Conservation (phyloP, 306 rosid species). For the Quercus rubra region DNA sequence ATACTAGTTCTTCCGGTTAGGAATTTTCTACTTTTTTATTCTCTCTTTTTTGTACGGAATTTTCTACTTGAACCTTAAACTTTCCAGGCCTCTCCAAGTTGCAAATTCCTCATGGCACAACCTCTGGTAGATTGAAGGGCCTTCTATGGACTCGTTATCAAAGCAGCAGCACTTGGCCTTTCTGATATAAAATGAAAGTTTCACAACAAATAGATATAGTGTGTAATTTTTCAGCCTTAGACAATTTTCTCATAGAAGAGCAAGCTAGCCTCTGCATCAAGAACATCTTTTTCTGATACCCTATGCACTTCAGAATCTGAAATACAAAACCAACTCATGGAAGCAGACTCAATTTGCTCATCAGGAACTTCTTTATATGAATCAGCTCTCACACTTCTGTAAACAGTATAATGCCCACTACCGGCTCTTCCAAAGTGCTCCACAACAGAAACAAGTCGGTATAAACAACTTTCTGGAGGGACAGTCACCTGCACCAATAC, state of each 20-base stretch:
- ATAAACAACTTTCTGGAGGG: conserved; percentile 44
- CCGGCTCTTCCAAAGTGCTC: conserved; percentile 85
- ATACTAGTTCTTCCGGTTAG: background rate
- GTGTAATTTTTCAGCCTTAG: conserved; percentile 18
- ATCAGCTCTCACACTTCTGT: conserved; percentile 50
- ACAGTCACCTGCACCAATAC: conserved; percentile 42
- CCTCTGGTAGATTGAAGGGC: background rate
- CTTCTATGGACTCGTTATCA: background rate
- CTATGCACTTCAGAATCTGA: conserved; percentile 77
- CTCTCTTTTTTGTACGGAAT: too few species aligned
- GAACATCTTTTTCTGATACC: conserved; percentile 66
- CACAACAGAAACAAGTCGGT: conserved; percentile 76
- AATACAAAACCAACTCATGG: conserved; percentile 61
- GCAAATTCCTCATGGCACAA: background rate
- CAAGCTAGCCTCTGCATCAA: conserved; percentile 84
- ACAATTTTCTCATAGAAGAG: conserved; percentile 77
- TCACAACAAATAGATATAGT: background rate
- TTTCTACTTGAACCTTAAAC: background rate
- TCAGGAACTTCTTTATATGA: conserved; percentile 21
- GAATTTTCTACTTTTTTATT: background rate
- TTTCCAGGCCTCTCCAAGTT: background rate
- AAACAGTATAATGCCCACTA: conserved; percentile 91
- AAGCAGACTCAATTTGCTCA: conserved; percentile 21
- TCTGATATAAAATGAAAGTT: background rate
- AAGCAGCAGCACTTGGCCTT: background rate